These are phyloP conservation scores for Sporothrix sp. DNA, from an alignment of 2,329 filamentous ascomycete species.

Conservation along the genomic window DNA sequence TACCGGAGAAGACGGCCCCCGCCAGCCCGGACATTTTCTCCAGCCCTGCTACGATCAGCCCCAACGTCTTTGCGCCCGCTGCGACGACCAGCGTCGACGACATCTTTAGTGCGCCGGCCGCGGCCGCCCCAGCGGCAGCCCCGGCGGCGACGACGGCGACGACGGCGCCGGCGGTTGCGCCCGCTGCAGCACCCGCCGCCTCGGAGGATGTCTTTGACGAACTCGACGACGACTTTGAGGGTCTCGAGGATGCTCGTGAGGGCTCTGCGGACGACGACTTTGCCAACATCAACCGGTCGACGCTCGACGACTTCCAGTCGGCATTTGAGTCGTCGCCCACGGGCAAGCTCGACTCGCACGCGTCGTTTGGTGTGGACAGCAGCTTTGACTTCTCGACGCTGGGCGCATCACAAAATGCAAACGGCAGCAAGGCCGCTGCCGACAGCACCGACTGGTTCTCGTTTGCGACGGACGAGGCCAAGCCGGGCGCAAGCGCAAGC, in stretches of 20 bases:
- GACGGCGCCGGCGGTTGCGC: constrained; percentile 15
- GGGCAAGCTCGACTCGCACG: constrained; percentile 37
- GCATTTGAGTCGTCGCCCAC: constrained; percentile 65
- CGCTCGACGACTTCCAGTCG: constrained; percentile 68
- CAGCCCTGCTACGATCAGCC: neutral
- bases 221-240: constrained; percentile 71
- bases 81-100: constrained; percentile 5
- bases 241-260: constrained; percentile 75
- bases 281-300: constrained; percentile 60
- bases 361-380: constrained; percentile 41
- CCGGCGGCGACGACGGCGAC: neutral
- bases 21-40: neutral
- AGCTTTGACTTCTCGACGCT: constrained; percentile 50
- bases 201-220: constrained; percentile 53
- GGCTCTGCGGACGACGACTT: constrained; percentile 72
- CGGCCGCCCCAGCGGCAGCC: neutral
- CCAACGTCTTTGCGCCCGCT: neutral
- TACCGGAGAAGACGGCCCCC: neutral
- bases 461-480: neutral
- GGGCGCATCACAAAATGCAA: constrained; percentile 29
- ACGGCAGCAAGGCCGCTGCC: constrained; percentile 23
- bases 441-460: constrained; percentile 65
- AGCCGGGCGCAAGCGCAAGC: constrained; percentile 21
- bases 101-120: constrained; percentile 12
- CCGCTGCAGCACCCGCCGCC: constrained; percentile 18